These are phyloP conservation scores for Paecilomyces dactylethromorphus DNA, from an alignment of 2,329 filamentous ascomycete genomes.

Conservation along the genomic window DNA sequence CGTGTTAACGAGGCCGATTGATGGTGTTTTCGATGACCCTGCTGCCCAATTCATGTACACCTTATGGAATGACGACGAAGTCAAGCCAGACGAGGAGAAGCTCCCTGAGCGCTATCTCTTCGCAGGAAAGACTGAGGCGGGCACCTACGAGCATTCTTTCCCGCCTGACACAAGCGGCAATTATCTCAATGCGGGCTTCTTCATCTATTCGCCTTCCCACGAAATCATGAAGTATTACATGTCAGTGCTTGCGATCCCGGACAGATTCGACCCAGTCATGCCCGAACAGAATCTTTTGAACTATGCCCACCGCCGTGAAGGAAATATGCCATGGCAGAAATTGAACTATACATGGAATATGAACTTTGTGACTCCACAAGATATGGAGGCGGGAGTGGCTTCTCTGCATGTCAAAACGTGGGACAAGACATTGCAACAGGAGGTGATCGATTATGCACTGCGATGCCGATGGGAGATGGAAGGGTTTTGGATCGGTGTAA, in stretches of 20 bases:
- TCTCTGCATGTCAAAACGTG: not conserved
- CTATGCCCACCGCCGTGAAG: slow-evolving; percentile 36
- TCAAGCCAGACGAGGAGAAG: slow-evolving; percentile 1
- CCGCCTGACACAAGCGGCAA: slow-evolving; percentile 1
- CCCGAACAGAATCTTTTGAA: slow-evolving; percentile 41
- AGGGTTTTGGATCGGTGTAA: not conserved
- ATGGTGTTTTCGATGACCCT: slow-evolving; percentile 32
- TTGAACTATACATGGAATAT: slow-evolving; percentile 32
- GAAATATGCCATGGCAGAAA: slow-evolving; percentile 38
- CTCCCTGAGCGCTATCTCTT: slow-evolving; percentile 4
- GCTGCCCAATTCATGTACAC: slow-evolving; percentile 1
- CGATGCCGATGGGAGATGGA: not conserved
- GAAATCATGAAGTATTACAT: slow-evolving; percentile 34
- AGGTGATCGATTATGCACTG: not conserved
- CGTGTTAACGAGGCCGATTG: slow-evolving; percentile 28
- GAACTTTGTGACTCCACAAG: not conserved
- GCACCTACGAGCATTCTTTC: slow-evolving; percentile 1
- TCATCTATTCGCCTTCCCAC: slow-evolving; percentile 31
- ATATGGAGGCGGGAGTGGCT: not conserved
- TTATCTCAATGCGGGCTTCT: slow-evolving; percentile 26
- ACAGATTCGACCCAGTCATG: slow-evolving; percentile 31
- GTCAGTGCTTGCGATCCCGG: slow-evolving; percentile 26
- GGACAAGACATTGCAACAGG: not conserved
- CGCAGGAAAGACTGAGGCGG: slow-evolving; percentile 1
- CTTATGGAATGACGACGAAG: not conserved